A percentile compares a stretch with the other conserved stretches of the same genome.
phyloP scores from a whole-genome alignment of 2,329 filamentous ascomycete genomes.

The Phaeosphaeria sp. region DNA sequence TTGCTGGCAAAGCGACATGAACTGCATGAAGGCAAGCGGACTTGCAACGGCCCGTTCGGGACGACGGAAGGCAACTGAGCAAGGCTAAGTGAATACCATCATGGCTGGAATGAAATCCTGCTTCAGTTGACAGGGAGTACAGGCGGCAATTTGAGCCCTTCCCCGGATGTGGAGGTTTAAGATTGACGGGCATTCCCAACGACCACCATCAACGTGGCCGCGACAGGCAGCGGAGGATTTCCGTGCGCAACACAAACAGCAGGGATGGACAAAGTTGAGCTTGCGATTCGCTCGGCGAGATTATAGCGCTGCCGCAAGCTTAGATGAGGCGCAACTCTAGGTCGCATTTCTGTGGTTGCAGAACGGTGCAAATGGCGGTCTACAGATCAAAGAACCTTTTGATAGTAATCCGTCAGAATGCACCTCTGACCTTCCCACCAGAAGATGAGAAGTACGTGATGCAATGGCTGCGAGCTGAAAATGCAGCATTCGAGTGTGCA shows the following conservation, averaged over 20 bases:
- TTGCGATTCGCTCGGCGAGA: slow-evolving; percentile 20
- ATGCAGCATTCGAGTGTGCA: not conserved
- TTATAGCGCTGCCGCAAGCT: slow-evolving; percentile 17
- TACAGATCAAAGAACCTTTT: slow-evolving; percentile 7
- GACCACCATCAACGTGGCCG: slow-evolving; percentile 39
- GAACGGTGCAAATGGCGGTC: slow-evolving; percentile 37
- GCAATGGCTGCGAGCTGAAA: not conserved
- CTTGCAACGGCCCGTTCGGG: slow-evolving; percentile 45
- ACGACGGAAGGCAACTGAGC: slow-evolving; percentile 40
- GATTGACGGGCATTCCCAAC: slow-evolving; percentile 22
- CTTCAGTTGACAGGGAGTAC: slow-evolving; percentile 27
- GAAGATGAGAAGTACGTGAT: not conserved
- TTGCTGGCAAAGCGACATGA: slow-evolving; percentile 34
- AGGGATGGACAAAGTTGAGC: slow-evolving; percentile 17
- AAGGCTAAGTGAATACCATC: slow-evolving; percentile 28
- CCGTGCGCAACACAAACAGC: slow-evolving; percentile 24
- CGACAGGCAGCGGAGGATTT: slow-evolving; percentile 15
- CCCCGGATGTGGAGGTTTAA: slow-evolving; percentile 15
- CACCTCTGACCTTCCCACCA: not conserved
- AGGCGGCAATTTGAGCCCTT: slow-evolving; percentile 21
- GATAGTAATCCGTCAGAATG: slow-evolving; percentile 8
- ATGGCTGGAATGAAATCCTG: slow-evolving; percentile 35
- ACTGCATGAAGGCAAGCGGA: slow-evolving; percentile 34
- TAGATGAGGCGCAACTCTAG: slow-evolving; percentile 13
- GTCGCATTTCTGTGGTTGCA: slow-evolving; percentile 17